Evolutionary conservation across 345 rosid genomes (phyloP), one percentile per base, ranked within the genome.

Genomic region (Populus simonii): DNA sequence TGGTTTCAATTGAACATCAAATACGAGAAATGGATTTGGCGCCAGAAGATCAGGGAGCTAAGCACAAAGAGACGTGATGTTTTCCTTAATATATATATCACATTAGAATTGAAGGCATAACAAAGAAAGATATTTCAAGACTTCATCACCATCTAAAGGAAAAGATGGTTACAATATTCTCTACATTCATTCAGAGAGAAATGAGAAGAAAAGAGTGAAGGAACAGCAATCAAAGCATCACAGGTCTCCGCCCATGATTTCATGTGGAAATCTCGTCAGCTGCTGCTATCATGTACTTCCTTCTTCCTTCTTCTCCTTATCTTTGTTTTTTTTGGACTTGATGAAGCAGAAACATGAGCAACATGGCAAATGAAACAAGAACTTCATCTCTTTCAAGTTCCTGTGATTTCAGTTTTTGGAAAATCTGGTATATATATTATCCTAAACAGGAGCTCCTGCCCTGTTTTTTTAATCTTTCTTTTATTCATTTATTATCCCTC

Each of bases 1-100:
- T 93, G 72, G 98, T 93, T 74, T 85, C 89, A 68, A 85, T 95
- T 71, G 94, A 95, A 74, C 85, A 81, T 72, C 99, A 94, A 86
- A 89, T 92, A 96, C 87, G 68, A 83, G 98, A 93, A 77, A 66
- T 95, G 82, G 82, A 89, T 78, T 84, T 92, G 82, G 77, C 69
- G 80, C 96, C 92, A 18, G 66, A 85, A 43, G 87, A 88, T 85
- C 84, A 75, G 80, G 29, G 29, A 66, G 85, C 23, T 80, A 81
- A 81, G 29, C 51, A 71, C 72, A 70, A 68, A 25, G 59, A 57
- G 10, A 20, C 22, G 68, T 81, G 23, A n/a, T 33, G 25, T 13
- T 27, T 57, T 59, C 17, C 20, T 20, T 63, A 53, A 67, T 71
- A 57, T 75, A 59, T 66, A 41, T 71, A 68, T 9, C 31, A 49